phyloP scores from a whole-genome alignment of 345 rosid species.

The Gynandropsis gynandra region DNA sequence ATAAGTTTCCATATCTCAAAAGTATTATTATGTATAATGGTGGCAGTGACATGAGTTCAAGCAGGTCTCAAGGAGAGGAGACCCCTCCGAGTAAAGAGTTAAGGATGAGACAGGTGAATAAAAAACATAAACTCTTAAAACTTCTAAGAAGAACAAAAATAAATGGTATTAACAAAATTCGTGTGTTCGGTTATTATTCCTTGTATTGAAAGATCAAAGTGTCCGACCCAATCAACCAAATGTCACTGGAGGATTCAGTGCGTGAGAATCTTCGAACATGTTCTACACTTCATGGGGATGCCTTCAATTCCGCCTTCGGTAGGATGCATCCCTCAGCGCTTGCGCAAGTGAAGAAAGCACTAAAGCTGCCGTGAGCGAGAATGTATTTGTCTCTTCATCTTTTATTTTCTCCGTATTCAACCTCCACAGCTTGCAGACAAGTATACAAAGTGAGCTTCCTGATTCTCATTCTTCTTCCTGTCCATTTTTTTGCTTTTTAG shows the following conservation, averaged over 20 bases:
- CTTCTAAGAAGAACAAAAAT: background rate
- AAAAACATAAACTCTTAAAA: background rate
- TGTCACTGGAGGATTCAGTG: conserved; percentile 71
- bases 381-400: conserved; percentile 7
- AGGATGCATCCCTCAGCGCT: conserved; percentile 84
- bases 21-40: conserved; percentile 17
- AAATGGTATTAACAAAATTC: conserved; percentile 1
- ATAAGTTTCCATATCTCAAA: background rate
- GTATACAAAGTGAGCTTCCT: too few relatives aligned
- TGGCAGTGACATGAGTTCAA: conserved; percentile 67
- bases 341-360: conserved; percentile 81
- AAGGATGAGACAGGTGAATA: conserved; percentile 69
- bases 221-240: conserved; percentile 72
- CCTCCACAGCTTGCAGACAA: too few relatives aligned
- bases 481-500: too few relatives aligned
- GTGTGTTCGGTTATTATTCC: conserved; percentile 4
- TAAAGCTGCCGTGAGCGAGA: conserved; percentile 52
- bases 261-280: conserved; percentile 85
- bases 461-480: too few relatives aligned
- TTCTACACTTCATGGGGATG: conserved; percentile 76
- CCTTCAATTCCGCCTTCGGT: conserved; percentile 61
- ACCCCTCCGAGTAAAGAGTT: conserved; percentile 67
- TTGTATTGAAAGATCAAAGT: conserved; percentile 48
- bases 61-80: conserved; percentile 56
- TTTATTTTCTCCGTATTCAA: background rate